Percentiles rank a stretch among this genome's conserved stretches.
These are phyloP conservation scores for Periconia sp. DNA, from an alignment of 2,329 filamentous ascomycete genomes.

Conservation along the genomic window DNA sequence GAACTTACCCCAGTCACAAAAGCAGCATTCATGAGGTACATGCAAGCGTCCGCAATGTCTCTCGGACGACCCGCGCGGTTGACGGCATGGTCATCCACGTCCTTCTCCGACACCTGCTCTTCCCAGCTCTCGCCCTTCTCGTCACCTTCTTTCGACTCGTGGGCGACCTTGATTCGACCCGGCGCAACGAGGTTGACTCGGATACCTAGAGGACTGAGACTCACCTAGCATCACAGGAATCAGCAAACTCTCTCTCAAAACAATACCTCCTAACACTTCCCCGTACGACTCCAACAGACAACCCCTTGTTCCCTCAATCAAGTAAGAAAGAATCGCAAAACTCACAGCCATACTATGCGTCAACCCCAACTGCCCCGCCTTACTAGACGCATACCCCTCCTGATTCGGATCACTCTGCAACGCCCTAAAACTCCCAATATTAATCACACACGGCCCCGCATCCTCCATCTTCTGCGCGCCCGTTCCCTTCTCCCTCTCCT, in stretches of 20 bases:
- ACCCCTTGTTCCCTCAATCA: too few relatives aligned
- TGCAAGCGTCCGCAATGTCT: constrained; percentile 49
- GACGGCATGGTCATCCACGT: constrained; percentile 46
- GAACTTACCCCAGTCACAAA: constrained; percentile 39
- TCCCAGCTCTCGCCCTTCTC: constrained; percentile 46
- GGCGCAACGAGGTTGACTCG: constrained; percentile 53
- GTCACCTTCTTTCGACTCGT: constrained; percentile 50
- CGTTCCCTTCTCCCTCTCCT: constrained; percentile 22
- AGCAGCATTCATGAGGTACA: constrained; percentile 45
- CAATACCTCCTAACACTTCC: neutral
- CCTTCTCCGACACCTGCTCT: constrained; percentile 40
- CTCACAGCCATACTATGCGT: constrained; percentile 52
- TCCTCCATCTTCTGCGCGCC: constrained; percentile 30
- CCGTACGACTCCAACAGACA: too few relatives aligned
- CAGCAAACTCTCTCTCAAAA: neutral
- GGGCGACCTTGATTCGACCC: constrained; percentile 50
- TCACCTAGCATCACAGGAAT: constrained; percentile 22
- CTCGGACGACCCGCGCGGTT: constrained; percentile 50
- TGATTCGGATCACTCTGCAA: constrained; percentile 51
- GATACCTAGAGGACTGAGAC: constrained; percentile 47
- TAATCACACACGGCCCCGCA: constrained; percentile 50
- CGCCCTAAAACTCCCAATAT: constrained; percentile 51
- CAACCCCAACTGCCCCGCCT: constrained; percentile 54
- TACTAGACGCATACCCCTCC: constrained; percentile 55
- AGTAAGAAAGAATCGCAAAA: neutral